phyloP scores from a whole-genome alignment of 257 asterid genomes.

The Gardenia jasminoides region DNA sequence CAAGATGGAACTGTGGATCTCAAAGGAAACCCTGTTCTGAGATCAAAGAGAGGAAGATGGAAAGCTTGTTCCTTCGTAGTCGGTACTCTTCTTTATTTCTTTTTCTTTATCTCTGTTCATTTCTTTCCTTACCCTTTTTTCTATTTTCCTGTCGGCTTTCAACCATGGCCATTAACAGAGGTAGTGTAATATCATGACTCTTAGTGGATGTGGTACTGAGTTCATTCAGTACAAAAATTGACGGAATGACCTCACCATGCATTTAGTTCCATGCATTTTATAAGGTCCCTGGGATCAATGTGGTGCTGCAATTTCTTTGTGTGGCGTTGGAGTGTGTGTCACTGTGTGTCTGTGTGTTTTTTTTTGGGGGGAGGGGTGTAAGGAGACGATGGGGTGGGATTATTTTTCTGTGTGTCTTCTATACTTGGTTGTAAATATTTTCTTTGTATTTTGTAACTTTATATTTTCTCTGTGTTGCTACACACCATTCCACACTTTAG shows the following conservation, averaged over 20 bases:
- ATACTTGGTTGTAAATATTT: no score
- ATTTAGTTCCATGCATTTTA: no score
- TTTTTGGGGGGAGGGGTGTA: no score
- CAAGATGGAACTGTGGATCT: slow-evolving; percentile 57
- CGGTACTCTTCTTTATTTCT: slow-evolving; percentile 38
- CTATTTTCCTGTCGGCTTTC: neutral
- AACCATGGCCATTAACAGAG: neutral
- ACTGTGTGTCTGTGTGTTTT: no score
- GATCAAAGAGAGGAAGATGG: slow-evolving; percentile 86
- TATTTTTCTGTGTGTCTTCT: no score
- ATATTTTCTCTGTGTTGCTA: neutral
- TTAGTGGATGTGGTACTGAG: neutral
- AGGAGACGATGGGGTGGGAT: no score
- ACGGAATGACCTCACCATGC: no score
- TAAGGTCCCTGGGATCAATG: no score
- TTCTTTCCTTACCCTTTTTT: neutral
- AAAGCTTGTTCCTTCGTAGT: slow-evolving; percentile 77
- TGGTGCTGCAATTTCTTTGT: no score
- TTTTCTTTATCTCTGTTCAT: neutral
- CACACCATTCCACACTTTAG: neutral
- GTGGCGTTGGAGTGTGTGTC: no score
- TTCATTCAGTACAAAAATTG: neutral
- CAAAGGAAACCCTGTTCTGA: slow-evolving; percentile 68
- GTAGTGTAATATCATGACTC: neutral
- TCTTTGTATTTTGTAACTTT: no score